Conservation (phyloP, 2,329 filamentous ascomycete species). For the Bipolaris victoriae region DNA sequence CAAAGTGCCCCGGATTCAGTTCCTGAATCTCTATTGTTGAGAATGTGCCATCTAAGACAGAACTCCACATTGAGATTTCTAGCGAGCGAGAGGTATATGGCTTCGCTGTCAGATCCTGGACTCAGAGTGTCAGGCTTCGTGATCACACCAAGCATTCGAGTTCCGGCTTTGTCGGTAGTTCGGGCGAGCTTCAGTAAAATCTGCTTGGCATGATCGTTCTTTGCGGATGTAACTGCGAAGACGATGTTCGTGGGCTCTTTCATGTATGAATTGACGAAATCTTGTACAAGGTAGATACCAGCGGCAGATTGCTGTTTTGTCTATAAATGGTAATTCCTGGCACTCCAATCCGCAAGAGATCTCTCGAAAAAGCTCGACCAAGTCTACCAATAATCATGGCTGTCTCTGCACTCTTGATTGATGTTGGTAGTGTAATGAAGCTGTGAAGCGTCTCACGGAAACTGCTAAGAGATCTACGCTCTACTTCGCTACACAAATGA, state of each 20-base stretch:
- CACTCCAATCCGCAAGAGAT: too few species aligned
- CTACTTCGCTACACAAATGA: too few species aligned
- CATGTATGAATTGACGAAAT: slow-evolving; percentile 26
- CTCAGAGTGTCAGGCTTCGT: slow-evolving; percentile 59
- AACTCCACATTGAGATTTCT: slow-evolving; percentile 45
- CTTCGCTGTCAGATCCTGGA: slow-evolving; percentile 44
- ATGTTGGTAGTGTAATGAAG: too few species aligned
- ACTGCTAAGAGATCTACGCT: too few species aligned
- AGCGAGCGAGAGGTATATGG: slow-evolving; percentile 1
- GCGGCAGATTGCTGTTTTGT: slow-evolving; percentile 9
- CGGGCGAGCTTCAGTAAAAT: slow-evolving; percentile 58
- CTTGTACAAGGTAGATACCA: slow-evolving; percentile 18
- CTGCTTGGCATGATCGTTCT: slow-evolving; percentile 59
- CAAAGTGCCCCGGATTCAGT: slow-evolving; percentile 13
- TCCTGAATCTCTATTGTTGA: slow-evolving; percentile 50
- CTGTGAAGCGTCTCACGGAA: too few species aligned
- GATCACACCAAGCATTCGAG: slow-evolving; percentile 60
- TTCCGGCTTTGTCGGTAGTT: slow-evolving; percentile 52
- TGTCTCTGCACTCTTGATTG: too few species aligned
- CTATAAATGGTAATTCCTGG: slow-evolving; percentile 15
- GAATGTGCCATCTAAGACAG: slow-evolving; percentile 58
- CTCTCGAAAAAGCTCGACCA: too few species aligned
- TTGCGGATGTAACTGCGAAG: slow-evolving; percentile 37
- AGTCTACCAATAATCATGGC: too few species aligned
- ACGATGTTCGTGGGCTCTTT: slow-evolving; percentile 27